Percentiles rank a stretch among this genome's conserved stretches.
Conservation (phyloP, 2,329 filamentous ascomycete species). For the Exophiala oligosperma region DNA sequence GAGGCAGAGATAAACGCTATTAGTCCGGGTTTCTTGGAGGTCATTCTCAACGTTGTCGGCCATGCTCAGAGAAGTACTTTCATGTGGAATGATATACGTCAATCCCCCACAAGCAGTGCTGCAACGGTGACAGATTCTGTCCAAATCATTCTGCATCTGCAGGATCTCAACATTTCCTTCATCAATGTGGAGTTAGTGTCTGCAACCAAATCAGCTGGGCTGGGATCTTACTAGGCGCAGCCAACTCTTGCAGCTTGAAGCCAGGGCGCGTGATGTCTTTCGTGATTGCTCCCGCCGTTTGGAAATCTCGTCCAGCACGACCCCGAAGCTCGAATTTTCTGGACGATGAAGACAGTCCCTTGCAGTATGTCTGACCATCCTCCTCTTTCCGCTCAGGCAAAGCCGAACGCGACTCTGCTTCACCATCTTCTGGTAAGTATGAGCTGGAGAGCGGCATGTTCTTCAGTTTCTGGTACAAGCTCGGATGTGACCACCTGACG, state of each 20-base stretch:
- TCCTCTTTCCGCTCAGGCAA: neutral
- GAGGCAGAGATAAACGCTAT: conserved; percentile 8
- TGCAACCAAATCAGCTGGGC: no score
- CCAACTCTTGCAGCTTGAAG: neutral
- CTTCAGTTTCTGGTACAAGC: conserved; percentile 10
- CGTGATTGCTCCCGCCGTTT: neutral
- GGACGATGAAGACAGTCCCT: neutral
- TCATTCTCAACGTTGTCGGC: neutral
- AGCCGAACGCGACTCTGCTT: neutral
- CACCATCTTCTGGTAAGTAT: conserved; percentile 3
- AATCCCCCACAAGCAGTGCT: neutral
- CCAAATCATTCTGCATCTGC: conserved; percentile 7
- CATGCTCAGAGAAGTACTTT: conserved; percentile 6
- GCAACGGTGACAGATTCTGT: conserved; percentile 3
- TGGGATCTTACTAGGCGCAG: neutral
- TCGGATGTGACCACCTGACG: conserved; percentile 5
- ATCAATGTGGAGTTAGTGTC: neutral
- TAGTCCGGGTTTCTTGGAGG: neutral
- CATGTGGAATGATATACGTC: conserved; percentile 13
- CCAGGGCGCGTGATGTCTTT: neutral
- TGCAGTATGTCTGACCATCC: neutral
- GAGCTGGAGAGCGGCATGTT: conserved; percentile 9
- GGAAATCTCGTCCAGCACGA: neutral
- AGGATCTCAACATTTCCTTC: conserved; percentile 3
- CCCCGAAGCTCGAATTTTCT: no score